Conservation (phyloP, 163 green algal species). For the Scenedesmus sp. region DNA sequence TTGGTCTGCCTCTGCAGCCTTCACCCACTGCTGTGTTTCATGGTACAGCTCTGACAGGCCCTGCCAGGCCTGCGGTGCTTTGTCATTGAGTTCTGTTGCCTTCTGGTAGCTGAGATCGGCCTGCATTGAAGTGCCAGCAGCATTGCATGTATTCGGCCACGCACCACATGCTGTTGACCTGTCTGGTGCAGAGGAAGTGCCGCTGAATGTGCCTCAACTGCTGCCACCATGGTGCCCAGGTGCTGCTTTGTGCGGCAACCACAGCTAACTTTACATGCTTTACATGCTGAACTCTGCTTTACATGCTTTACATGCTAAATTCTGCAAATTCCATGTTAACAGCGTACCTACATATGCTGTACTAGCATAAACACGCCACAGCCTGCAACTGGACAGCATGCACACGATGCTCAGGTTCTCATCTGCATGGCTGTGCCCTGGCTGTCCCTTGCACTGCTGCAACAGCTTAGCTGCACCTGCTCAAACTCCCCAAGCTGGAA, state of each 20-base stretch:
- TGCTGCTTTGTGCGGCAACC: no score
- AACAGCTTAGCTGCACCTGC: conserved; percentile 51
- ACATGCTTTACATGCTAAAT: not conserved
- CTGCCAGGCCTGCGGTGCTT: conserved; percentile 74
- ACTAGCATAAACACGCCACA: not conserved
- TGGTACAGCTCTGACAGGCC: conserved; percentile 76
- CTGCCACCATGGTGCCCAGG: no score
- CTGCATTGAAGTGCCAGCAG: conserved; percentile 49
- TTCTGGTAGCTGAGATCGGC: conserved; percentile 62
- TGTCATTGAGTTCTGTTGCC: conserved; percentile 63
- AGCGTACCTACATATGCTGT: not conserved
- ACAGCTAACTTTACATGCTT: no score
- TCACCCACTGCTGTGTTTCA: conserved; percentile 57
- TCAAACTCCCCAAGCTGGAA: conserved; percentile 68
- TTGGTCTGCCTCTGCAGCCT: conserved; percentile 57
- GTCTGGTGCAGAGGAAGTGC: no score
- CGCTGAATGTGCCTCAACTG: no score
- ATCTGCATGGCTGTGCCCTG: no score
- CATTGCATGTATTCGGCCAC: not conserved
- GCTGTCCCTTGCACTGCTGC: not conserved
- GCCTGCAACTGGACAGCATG: not conserved
- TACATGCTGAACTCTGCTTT: not conserved
- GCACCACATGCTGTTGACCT: not conserved
- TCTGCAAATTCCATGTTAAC: no score
- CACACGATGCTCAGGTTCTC: not conserved